Conservation (phyloP, 345 rosid genomes). For the Corymbia maculata region DNA sequence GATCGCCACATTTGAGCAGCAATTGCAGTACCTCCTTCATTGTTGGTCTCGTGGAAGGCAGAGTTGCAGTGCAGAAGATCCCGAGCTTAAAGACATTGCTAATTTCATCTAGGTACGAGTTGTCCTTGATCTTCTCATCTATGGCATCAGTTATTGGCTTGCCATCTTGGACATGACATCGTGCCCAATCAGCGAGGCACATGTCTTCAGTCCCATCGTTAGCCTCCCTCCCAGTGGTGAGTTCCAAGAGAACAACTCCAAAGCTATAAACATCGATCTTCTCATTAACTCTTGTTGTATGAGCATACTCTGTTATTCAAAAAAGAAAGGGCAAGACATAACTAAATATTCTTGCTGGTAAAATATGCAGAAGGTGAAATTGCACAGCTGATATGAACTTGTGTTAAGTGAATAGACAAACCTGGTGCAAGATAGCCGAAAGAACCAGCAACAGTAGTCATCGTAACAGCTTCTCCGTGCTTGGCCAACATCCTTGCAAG, state of each 20-base stretch:
- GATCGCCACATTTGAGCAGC: conserved; percentile 3
- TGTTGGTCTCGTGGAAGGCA: conserved; percentile 39
- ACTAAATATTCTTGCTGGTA: neutral
- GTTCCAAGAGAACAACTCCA: conserved; percentile 59
- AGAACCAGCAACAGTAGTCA: conserved; percentile 56
- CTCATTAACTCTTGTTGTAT: conserved; percentile 34
- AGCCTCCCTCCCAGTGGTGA: conserved; percentile 51
- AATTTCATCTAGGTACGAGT: conserved; percentile 26
- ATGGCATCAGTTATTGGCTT: conserved; percentile 15
- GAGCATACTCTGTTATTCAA: conserved; percentile 36
- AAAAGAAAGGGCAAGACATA: neutral
- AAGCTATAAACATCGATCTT: conserved; percentile 61
- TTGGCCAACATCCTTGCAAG: conserved; percentile 38
- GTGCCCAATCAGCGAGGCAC: conserved; percentile 55
- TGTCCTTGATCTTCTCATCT: conserved; percentile 28
- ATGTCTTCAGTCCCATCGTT: conserved; percentile 36
- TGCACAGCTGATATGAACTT: neutral
- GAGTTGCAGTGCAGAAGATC: conserved; percentile 30
- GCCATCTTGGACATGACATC: conserved; percentile 25
- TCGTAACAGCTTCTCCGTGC: conserved; percentile 26
- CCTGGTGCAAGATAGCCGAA: conserved; percentile 66
- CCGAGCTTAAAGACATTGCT: conserved; percentile 42
- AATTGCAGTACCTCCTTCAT: conserved; percentile 45
- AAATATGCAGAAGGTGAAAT: neutral
- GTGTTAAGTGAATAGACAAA: neutral